Percentiles rank a stretch among this genome's conserved stretches.
These are phyloP conservation scores for Lycium ferocissimum DNA, from an alignment of 257 asterid genomes.

Conservation along the genomic window DNA sequence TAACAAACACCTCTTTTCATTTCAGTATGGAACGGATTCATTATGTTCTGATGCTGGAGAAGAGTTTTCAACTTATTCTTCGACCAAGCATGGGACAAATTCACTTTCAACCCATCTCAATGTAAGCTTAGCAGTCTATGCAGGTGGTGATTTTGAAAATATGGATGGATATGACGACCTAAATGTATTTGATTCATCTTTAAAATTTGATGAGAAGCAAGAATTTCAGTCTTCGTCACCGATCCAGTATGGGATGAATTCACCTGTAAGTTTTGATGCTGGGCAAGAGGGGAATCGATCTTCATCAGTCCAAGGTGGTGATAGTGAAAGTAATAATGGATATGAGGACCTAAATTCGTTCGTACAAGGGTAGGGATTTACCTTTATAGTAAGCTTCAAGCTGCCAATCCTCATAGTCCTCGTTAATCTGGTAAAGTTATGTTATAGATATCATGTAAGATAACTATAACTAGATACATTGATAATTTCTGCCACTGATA, in stretches of 20 bases:
- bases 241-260: constrained; percentile 7
- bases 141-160: constrained; percentile 1
- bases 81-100: neutral
- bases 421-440: neutral
- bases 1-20: neutral
- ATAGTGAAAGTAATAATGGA: neutral
- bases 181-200: neutral
- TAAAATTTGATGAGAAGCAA: neutral
- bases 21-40: constrained; percentile 28
- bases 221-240: constrained; percentile 18
- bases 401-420: constrained; percentile 24
- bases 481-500: constrained; percentile 3
- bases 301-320: constrained; percentile 14
- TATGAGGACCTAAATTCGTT: constrained; percentile 27
- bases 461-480: constrained; percentile 6
- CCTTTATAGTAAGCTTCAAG: neutral
- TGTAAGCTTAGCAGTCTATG: neutral
- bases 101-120: neutral
- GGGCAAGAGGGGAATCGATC: constrained; percentile 1
- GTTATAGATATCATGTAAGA: neutral
- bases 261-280: constrained; percentile 27
- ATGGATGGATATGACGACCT: neutral
- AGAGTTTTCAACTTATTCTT: constrained; percentile 13
- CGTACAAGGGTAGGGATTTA: constrained; percentile 22
- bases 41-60: constrained; percentile 20